Evolutionary conservation across 2,329 filamentous ascomycete genomes (phyloP).

Genomic region (Trichoderma endophyticum): DNA sequence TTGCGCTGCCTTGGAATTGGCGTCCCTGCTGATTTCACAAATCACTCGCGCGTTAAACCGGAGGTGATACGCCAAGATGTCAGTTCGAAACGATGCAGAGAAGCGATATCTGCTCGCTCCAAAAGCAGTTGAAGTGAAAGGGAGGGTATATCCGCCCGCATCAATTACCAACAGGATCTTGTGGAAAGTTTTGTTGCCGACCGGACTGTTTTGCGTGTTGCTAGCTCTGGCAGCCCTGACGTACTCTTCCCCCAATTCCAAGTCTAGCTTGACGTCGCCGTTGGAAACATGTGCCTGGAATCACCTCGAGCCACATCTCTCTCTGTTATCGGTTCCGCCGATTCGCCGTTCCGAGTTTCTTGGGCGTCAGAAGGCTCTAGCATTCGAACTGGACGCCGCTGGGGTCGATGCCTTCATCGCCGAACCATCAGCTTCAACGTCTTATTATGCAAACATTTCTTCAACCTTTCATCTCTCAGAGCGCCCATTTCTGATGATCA

Average conservation of each 20-base stretch:
- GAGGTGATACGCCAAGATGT: background rate
- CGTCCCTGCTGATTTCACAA: background rate
- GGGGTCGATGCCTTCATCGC: background rate
- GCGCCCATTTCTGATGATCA: background rate
- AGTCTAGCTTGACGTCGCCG: background rate
- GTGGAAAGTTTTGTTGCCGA: background rate
- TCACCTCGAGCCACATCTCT: background rate
- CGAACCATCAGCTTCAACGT: background rate
- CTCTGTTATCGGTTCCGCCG: background rate
- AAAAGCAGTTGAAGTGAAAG: background rate
- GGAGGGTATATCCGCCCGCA: background rate
- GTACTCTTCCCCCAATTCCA: background rate
- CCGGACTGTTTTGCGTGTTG: background rate
- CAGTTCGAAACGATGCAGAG: background rate
- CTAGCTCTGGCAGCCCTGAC: background rate
- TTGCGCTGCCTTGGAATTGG: background rate
- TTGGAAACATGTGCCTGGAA: background rate
- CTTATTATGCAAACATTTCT: background rate
- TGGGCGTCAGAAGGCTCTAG: background rate
- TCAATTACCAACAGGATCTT: background rate
- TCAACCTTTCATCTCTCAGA: background rate
- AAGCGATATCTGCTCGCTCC: background rate
- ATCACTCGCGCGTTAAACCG: background rate
- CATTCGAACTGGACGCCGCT: background rate
- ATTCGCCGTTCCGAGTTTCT: background rate